Conservation (phyloP, 768 basidiomycete genomes). For the Pleurotus tuoliensis region DNA sequence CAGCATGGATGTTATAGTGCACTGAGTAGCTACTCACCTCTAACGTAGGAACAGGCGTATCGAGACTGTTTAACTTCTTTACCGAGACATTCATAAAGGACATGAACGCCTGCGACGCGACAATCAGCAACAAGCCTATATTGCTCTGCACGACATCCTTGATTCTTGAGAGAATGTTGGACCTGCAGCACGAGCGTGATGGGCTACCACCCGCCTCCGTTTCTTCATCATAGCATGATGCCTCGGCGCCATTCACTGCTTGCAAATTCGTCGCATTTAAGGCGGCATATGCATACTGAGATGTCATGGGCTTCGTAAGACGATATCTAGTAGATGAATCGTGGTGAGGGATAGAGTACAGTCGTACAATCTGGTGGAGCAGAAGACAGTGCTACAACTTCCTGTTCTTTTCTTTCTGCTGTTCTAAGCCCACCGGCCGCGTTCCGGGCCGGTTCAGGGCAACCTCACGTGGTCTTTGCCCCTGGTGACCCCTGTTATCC, state of each 20-base stretch:
- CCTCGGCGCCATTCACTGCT: not conserved
- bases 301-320: conserved; percentile 2
- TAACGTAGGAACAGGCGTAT: conserved; percentile 53
- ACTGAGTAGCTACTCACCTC: conserved; percentile 35
- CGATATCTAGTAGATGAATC: not conserved
- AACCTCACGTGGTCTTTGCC: too few species aligned
- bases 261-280: not conserved
- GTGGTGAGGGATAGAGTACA: not conserved
- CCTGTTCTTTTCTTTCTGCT: too few species aligned
- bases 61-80: conserved; percentile 55
- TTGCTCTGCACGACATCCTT: conserved; percentile 30
- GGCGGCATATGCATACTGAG: not conserved
- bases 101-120: conserved; percentile 54
- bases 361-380: too few species aligned
- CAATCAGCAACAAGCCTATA: conserved; percentile 57
- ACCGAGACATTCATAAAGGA: conserved; percentile 60
- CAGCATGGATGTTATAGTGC: not conserved
- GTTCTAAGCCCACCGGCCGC: too few species aligned
- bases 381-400: too few species aligned
- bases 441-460: too few species aligned
- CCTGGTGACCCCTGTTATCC: too few species aligned
- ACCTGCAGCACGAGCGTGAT: not conserved
- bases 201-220: not conserved
- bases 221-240: not conserved
- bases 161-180: not conserved